Base-by-base conservation (phyloP, 2,329 filamentous ascomycete genomes). In the Sodiomyces alkalinus region DNA sequence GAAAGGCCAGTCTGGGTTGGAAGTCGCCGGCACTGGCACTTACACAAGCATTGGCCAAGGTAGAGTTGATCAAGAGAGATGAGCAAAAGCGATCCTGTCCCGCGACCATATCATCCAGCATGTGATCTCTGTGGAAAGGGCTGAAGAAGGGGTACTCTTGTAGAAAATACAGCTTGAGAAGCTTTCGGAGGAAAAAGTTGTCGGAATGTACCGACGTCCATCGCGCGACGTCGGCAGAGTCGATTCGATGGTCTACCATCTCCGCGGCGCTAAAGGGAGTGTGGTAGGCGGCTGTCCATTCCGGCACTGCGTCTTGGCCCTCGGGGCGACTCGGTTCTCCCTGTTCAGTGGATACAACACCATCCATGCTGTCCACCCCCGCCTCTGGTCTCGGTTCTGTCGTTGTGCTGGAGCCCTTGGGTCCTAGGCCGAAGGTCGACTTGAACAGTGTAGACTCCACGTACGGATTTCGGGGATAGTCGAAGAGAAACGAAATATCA, bases 171-270 rank as follows among this genome's bases (percentile, higher is more conserved):
- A 38, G 32, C 1, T 15, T 22, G 1, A 54, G 31, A 0, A 54
- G 33, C 7, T 46, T 45, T 17, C 46, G 41, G 42, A 58, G 48
- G 6, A 59, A 39, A 1, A 12, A 29, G 21, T 59, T 45, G 17
- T 58, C 46, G 5, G 36, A 29, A 21, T 44, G 47, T 3, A 57
- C 47, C 0, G 31, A 29, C 1, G 56, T 58, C 56, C 56, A 58
- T 6, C 33, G 21, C 1, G 54, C 53, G 2, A 46, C 36, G 9
- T 35, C 45, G 2, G 44, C 40, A 8, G 7, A 4, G 8, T 25
- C 23, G 23, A 25, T 14, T 5, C 23, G 23, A 5, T n/a, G 23
- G 14, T 25, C 23, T 5, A 25, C 14, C 3, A 25, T 9, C 23
- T 25, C 23, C 8, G 17, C 23, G 14, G 23, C 23, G 9, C 17